These are phyloP conservation scores for Tuber aestivum DNA, from an alignment of 495 filamentous ascomycete species.

Conservation along the genomic window DNA sequence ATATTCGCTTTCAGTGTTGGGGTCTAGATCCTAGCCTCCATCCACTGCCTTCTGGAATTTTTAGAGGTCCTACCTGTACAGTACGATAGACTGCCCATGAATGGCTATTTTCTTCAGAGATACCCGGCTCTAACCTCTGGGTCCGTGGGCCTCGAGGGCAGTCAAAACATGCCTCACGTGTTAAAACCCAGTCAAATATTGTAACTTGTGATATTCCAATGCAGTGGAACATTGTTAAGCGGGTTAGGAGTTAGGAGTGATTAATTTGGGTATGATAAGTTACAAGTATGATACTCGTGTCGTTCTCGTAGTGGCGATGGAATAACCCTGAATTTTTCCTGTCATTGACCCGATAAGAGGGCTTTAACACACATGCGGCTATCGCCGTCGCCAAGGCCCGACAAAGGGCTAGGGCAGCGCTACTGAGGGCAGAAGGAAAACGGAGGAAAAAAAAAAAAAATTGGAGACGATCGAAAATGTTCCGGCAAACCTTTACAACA, in stretches of 20 bases:
- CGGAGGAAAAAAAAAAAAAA: slow-evolving; percentile 25
- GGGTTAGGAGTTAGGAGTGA: not conserved
- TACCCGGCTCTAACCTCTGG: not conserved
- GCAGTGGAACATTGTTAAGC: not conserved
- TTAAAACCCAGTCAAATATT: not conserved
- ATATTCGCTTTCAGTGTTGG: slow-evolving; percentile 60
- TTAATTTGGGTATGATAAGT: not conserved
- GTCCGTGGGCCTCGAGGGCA: not conserved
- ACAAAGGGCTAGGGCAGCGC: slow-evolving; percentile 33
- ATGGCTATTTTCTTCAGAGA: not conserved
- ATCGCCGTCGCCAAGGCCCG: slow-evolving; percentile 18
- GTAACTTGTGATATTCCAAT: not conserved
- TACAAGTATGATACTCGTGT: too few relatives aligned
- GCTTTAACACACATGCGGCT: not conserved
- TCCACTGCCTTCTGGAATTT: not conserved
- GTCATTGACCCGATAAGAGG: not conserved
- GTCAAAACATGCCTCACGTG: not conserved
- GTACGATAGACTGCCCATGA: not conserved
- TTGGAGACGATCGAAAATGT: not conserved
- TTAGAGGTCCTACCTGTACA: not conserved
- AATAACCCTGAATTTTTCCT: not conserved
- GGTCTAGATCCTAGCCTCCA: slow-evolving; percentile 4
- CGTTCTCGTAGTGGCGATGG: too few relatives aligned
- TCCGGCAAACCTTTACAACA: not conserved
- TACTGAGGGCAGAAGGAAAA: slow-evolving; percentile 7